Evolutionary conservation across 2,329 filamentous ascomycete genomes (phyloP).

Genomic region (Alternaria brassicae): DNA sequence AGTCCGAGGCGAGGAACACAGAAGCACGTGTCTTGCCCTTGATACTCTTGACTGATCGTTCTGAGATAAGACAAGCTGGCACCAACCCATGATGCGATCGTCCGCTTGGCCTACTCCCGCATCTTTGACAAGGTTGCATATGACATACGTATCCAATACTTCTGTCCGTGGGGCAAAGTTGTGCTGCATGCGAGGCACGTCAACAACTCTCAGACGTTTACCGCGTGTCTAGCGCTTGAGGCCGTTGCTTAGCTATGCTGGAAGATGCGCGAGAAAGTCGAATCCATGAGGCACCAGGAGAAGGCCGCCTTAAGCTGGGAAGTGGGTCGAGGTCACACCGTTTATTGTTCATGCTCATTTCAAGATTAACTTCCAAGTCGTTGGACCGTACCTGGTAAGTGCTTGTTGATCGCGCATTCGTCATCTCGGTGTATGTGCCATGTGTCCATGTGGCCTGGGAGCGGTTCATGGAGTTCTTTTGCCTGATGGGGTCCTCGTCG

Average conservation of each 20-base stretch:
- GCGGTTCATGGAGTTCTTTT: neutral
- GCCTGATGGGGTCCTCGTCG: neutral
- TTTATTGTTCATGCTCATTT: neutral
- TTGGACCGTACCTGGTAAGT: neutral
- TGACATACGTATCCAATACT: neutral
- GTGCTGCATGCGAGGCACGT: neutral
- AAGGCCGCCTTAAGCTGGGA: neutral
- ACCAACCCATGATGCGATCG: neutral
- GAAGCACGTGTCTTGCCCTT: too few relatives aligned
- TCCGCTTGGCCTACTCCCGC: neutral
- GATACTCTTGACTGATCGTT: neutral
- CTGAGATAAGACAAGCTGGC: neutral
- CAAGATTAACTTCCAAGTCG: neutral
- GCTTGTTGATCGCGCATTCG: neutral
- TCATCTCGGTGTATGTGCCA: neutral
- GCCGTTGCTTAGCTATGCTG: neutral
- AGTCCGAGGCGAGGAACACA: neutral
- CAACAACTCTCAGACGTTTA: neutral
- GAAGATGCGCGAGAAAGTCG: neutral
- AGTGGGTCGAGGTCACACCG: neutral
- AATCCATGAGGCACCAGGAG: neutral
- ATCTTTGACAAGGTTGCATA: neutral
- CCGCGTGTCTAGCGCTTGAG: neutral
- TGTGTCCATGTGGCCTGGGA: neutral
- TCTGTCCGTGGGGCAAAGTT: neutral